Base-by-base conservation (phyloP, 2,329 filamentous ascomycete species). In the Epichloe scottii region DNA sequence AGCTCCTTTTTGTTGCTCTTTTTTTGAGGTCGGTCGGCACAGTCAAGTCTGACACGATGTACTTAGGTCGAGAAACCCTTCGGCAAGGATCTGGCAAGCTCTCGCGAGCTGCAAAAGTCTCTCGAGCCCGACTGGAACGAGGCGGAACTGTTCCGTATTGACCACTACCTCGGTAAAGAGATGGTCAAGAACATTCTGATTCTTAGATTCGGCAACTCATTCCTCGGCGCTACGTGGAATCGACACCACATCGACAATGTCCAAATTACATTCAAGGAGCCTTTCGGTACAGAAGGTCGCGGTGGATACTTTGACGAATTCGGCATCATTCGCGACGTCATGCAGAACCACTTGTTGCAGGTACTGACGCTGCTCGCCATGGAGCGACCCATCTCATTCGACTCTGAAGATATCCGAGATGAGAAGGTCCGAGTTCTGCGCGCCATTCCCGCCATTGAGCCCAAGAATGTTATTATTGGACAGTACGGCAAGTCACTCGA, bases 151-250 rank as follows among this genome's bases (percentile, higher is more conserved):
- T 98, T 94, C 83, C 89, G 93, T 66, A 98, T 98, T 64, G 93
- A 98, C 69, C 93, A 98, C 75, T 98, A 98, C 71, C 82, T 98
- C 46, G 94, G 94, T 63, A 98, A 98, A 79, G 93, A 98, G 74
- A 98, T 98, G 93, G 93, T 98, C 63, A 98, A 98, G 83, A 98
- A 98, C 74, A 94, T 98, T 60, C 79, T 98, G 59, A 96, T 98
- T 61, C 81, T 98, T 59, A 82, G 94, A 66, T 98, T 98, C 67
- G 94, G 93, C 62, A 98, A 98, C 76, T 90, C 95, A 60, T 98
- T 98, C 79, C 87, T 98, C 62, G 90, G 90, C 58, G 91, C 93
- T 42, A 98, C 91, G 53, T 98, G 93, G 93, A 98, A 97, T 77
- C 83, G 93, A 60, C 90, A 96, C 70, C 91, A 97, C 77, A 98